These are phyloP conservation scores for Sphaerostilbella broomeana DNA, from an alignment of 2,329 filamentous ascomycete genomes.

Conservation along the genomic window DNA sequence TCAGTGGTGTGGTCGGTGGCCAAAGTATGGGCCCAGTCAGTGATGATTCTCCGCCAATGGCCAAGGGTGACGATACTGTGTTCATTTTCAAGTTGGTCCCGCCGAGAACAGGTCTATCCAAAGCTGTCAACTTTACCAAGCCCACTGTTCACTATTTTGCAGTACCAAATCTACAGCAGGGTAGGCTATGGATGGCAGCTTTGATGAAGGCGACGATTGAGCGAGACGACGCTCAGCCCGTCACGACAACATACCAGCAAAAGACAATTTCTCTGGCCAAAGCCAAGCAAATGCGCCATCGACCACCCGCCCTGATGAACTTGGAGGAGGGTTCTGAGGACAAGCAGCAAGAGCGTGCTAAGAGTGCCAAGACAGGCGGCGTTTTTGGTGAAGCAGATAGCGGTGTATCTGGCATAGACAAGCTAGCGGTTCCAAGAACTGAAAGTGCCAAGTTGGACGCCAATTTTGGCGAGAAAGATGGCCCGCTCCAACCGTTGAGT, in stretches of 20 bases:
- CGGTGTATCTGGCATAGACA: slow-evolving; percentile 38
- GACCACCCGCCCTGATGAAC: slow-evolving; percentile 82
- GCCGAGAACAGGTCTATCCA: slow-evolving; percentile 76
- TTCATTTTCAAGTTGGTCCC: slow-evolving; percentile 99
- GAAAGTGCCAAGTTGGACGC: slow-evolving; percentile 27
- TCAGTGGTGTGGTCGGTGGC: slow-evolving; percentile 69
- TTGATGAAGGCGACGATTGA: slow-evolving; percentile 99
- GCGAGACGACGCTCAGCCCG: slow-evolving; percentile 69
- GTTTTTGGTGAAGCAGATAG: slow-evolving; percentile 39
- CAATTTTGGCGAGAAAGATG: slow-evolving; percentile 23
- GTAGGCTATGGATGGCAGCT: slow-evolving; percentile 95
- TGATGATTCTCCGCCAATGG: slow-evolving; percentile 26
- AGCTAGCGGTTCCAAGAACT: slow-evolving; percentile 27
- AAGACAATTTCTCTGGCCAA: slow-evolving; percentile 92
- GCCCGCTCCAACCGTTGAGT: slow-evolving; percentile 22
- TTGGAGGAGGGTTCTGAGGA: slow-evolving; percentile 40
- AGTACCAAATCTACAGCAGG: slow-evolving; percentile 81
- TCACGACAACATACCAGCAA: slow-evolving; percentile 91
- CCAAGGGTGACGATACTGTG: slow-evolving; percentile 60
- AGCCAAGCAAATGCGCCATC: slow-evolving; percentile 78
- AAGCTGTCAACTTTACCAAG: slow-evolving; percentile 95
- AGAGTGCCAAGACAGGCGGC: slow-evolving; percentile 33
- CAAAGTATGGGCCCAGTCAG: slow-evolving; percentile 39
- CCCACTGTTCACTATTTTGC: slow-evolving; percentile 97
- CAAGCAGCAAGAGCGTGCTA: slow-evolving; percentile 18